phyloP scores from a whole-genome alignment of 2,329 filamentous ascomycete genomes.

The Epichloe gansuensis region DNA sequence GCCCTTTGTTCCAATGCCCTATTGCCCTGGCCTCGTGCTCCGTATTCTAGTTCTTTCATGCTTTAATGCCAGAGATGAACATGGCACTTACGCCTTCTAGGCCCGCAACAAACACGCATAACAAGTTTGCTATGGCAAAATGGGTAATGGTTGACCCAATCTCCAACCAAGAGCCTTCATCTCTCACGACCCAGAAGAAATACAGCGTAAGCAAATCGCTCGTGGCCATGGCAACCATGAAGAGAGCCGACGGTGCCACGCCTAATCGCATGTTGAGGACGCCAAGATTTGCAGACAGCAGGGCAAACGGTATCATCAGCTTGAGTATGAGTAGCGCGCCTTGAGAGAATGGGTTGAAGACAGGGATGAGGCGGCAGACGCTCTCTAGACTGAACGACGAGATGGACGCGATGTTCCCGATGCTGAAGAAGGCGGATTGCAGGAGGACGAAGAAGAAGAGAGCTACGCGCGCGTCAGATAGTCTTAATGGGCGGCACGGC shows the following conservation, averaged over 20 bases:
- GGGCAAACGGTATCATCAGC: slow-evolving; percentile 81
- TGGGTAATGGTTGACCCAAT: slow-evolving; percentile 96
- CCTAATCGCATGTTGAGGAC: slow-evolving; percentile 76
- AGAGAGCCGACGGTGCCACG: slow-evolving; percentile 77
- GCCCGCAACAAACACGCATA: slow-evolving; percentile 83
- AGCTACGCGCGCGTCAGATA: slow-evolving; percentile 78
- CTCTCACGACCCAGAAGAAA: slow-evolving; percentile 96
- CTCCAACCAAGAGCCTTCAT: slow-evolving; percentile 94
- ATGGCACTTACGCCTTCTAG: slow-evolving; percentile 80
- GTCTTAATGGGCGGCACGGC: slow-evolving; percentile 49
- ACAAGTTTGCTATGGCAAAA: slow-evolving; percentile 79
- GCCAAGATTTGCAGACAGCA: slow-evolving; percentile 85
- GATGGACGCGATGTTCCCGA: slow-evolving; percentile 87
- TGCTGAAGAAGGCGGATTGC: slow-evolving; percentile 93
- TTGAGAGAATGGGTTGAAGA: slow-evolving; percentile 92
- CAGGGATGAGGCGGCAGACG: slow-evolving; percentile 72
- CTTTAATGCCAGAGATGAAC: slow-evolving; percentile 70
- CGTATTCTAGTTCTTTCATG: too few relatives aligned
- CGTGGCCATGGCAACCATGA: slow-evolving; percentile 88
- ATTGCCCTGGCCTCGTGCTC: too few relatives aligned
- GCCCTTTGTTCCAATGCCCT: too few relatives aligned
- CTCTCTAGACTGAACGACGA: slow-evolving; percentile 90
- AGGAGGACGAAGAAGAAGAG: slow-evolving; percentile 93
- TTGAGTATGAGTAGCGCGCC: slow-evolving; percentile 79
- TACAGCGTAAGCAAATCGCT: slow-evolving; percentile 86